Evolutionary conservation across 805 yeast genomes (phyloP).

Genomic region (Candida nitratophila): DNA sequence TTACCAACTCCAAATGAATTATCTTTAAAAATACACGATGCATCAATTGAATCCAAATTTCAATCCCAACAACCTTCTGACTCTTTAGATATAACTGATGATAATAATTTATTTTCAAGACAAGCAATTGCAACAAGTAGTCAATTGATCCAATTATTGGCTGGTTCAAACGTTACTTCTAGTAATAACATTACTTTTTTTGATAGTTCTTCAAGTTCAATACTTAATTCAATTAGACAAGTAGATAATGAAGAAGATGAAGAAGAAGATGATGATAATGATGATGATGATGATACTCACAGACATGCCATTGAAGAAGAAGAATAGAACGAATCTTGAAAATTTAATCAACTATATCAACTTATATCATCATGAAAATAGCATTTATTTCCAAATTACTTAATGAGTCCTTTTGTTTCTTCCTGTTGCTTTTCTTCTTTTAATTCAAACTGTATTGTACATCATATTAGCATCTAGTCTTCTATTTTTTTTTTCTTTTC

Average conservation of each 20-base stretch:
- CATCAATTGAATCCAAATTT: constrained; percentile 36
- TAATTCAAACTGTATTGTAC: too few species aligned
- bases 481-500: too few species aligned
- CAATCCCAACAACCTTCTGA: constrained; percentile 12
- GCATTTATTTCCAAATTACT: too few species aligned
- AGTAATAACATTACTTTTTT: constrained; percentile 61
- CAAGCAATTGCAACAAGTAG: background rate
- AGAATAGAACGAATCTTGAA: too few species aligned
- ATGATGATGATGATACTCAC: constrained; percentile 10
- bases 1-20: constrained; percentile 46
- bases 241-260: constrained; percentile 28
- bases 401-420: too few species aligned
- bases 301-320: background rate
- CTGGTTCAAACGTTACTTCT: constrained; percentile 42
- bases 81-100: constrained; percentile 11
- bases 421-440: too few species aligned
- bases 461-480: too few species aligned
- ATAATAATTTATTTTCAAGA: background rate
- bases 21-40: constrained; percentile 42
- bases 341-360: too few species aligned
- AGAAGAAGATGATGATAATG: constrained; percentile 11
- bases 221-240: constrained; percentile 44
- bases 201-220: constrained; percentile 58
- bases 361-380: too few species aligned
- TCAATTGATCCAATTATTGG: constrained; percentile 20